These are phyloP conservation scores for Saccharomycopsis selenospora DNA, from an alignment of 805 yeast species.

Conservation along the genomic window DNA sequence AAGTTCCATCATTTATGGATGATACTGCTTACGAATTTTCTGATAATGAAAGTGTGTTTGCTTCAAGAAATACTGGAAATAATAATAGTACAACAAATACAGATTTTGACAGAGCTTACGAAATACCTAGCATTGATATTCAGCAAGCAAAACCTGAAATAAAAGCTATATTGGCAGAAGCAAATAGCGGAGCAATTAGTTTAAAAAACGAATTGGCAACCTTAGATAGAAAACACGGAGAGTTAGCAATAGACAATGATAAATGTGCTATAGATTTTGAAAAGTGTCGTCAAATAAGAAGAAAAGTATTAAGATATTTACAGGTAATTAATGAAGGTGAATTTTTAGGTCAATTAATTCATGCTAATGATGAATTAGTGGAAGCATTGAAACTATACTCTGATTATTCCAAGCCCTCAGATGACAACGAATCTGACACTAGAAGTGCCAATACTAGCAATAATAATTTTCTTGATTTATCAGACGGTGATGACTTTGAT, in stretches of 20 bases:
- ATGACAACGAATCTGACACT: background rate
- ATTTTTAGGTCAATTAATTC: constrained; percentile 76
- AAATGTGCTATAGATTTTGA: constrained; percentile 62
- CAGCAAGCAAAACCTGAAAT: constrained; percentile 69
- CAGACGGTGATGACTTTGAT: constrained; percentile 1
- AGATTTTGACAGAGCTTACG: constrained; percentile 42
- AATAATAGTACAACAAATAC: constrained; percentile 30
- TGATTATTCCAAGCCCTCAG: constrained; percentile 24
- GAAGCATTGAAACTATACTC: constrained; percentile 65
- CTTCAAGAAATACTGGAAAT: constrained; percentile 29
- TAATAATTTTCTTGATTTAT: background rate
- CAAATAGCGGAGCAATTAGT: constrained; percentile 66
- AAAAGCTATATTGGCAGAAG: constrained; percentile 58
- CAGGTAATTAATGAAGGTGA: constrained; percentile 83
- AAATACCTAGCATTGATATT: constrained; percentile 63
- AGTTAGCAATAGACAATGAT: constrained; percentile 55
- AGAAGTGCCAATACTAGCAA: background rate
- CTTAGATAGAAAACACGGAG: constrained; percentile 37
- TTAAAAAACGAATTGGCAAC: constrained; percentile 50
- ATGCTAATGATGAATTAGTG: constrained; percentile 87
- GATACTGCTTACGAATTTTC: constrained; percentile 23
- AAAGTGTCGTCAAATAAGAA: constrained; percentile 64
- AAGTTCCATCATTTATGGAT: constrained; percentile 19
- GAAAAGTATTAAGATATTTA: constrained; percentile 71
- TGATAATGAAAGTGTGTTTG: constrained; percentile 16